Base-by-base conservation (phyloP, 495 filamentous ascomycete species). In the Hypoxylon rickii region DNA sequence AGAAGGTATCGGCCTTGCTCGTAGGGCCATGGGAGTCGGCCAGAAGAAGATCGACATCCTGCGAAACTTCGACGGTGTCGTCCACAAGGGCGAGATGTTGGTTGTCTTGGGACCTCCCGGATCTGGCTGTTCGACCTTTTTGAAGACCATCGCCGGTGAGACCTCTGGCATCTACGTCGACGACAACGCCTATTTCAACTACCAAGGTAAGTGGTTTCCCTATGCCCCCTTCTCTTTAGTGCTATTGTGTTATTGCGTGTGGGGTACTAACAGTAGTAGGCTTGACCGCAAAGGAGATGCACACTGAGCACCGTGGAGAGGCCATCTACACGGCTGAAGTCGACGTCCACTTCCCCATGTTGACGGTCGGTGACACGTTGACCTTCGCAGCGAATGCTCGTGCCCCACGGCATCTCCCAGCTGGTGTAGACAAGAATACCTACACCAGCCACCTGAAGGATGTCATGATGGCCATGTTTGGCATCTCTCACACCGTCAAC, bases 331-430 rank as follows among this genome's bases (percentile, higher is more conserved):
- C 86, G 34, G 87, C 88, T 22, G 90, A 92, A 69, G 81, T 83
- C 11, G 90, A 95, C 63, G 81, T 88, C 2, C 88, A 93, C 71
- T 92, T 92, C 65, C 89, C 90, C n/a, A 83, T 88, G 69, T 73
- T 94, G 41, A 88, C 85, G 0, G 89, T 90, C 7, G 89, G 86
- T 5, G 83, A 95, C 60, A 95, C 90, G 0, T 66, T 95, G 16
- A 80, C 80, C 3, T 92, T 93, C 58, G 90, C 90, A n/a, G 85
- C 88, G 7, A 73, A 78, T 51, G 82, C 88, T 5, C 77, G 87
- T 46, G 80, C 87, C 8, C 87, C 88, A 13, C 71, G 76, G 6
- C 81, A 86, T 40, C 74, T 88, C 16, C 76, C 84, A 15, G 71
- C 78, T 0, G 83, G 85, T 5, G 79, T 89, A 7, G 74, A 77